Evolutionary conservation across 768 basidiomycete species (phyloP).

Genomic region (Termitomyces sp.): DNA sequence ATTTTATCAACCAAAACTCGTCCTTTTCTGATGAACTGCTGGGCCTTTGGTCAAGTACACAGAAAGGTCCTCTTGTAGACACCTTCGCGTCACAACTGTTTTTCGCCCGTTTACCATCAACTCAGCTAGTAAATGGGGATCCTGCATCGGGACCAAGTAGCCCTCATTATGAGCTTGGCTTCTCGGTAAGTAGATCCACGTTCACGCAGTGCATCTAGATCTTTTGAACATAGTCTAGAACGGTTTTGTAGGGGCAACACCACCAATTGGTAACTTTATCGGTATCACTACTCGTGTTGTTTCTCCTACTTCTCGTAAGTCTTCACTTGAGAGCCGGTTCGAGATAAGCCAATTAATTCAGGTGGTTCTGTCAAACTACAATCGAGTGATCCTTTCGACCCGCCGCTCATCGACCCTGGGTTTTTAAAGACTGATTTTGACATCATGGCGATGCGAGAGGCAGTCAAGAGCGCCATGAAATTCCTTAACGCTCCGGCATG

Average conservation of each 20-base stretch:
- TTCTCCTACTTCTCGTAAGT: conserved; percentile 17
- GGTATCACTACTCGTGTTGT: conserved; percentile 13
- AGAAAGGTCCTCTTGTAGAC: conserved; percentile 22
- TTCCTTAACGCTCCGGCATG: conserved; percentile 12
- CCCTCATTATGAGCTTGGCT: conserved; percentile 22
- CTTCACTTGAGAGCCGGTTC: not conserved
- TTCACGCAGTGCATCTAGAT: not conserved
- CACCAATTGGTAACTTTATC: conserved; percentile 13
- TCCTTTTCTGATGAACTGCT: conserved; percentile 13
- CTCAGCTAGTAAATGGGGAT: conserved; percentile 10
- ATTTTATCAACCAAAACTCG: conserved; percentile 17
- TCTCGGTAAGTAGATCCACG: conserved; percentile 8
- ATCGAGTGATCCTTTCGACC: conserved; percentile 8
- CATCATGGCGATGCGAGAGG: conserved; percentile 12
- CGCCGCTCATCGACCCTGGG: conserved; percentile 14
- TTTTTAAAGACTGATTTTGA: conserved; percentile 14
- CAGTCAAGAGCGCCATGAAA: conserved; percentile 12
- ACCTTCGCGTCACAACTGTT: conserved; percentile 16
- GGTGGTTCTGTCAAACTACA: conserved; percentile 10
- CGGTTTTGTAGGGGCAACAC: conserved; percentile 9
- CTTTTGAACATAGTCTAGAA: no score
- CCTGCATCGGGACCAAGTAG: conserved; percentile 21
- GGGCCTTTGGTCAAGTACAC: conserved; percentile 17
- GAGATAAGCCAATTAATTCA: not conserved
- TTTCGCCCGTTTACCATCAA: conserved; percentile 16